Conservation (phyloP, 192 early-diverging fungal species). For the Rhizoclosmatium sp. region DNA sequence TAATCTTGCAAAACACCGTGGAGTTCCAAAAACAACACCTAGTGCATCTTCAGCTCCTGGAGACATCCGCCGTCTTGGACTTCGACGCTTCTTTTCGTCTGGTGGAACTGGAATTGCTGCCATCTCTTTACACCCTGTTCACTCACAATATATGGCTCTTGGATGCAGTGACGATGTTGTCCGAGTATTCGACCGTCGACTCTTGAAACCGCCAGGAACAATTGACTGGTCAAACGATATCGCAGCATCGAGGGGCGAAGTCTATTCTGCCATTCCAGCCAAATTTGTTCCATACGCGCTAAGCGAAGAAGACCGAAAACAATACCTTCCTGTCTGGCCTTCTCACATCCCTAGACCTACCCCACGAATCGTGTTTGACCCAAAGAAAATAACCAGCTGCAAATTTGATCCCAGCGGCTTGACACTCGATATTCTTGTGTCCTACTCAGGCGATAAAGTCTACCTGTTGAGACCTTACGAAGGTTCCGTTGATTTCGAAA, state of each 20-base stretch:
- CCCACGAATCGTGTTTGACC: neutral
- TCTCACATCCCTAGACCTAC: neutral
- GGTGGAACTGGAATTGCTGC: conserved; percentile 10
- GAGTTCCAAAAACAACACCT: neutral
- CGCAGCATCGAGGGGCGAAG: conserved; percentile 2
- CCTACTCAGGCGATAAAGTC: conserved; percentile 23
- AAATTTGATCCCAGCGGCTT: conserved; percentile 29
- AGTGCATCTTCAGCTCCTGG: neutral
- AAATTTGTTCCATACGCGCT: conserved; percentile 6
- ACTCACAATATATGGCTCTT: conserved; percentile 29
- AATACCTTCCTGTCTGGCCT: neutral
- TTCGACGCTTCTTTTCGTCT: neutral
- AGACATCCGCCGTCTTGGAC: neutral
- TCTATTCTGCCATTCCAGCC: conserved; percentile 23
- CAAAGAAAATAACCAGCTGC: conserved; percentile 34
- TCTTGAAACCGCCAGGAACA: conserved; percentile 9
- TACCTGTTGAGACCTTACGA: conserved; percentile 17
- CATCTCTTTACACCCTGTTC: conserved; percentile 22
- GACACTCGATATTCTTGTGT: conserved; percentile 31
- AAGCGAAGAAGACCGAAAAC: neutral
- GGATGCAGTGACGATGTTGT: conserved; percentile 36
- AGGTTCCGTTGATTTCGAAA: conserved; percentile 3
- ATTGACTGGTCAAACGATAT: neutral
- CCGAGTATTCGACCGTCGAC: conserved; percentile 21
- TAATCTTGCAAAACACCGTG: neutral